A percentile compares a stretch with the other conserved stretches of the same genome.
These are phyloP conservation scores for Rhododendron molle DNA, from an alignment of 148 eudicot genomes.

Conservation along the genomic window DNA sequence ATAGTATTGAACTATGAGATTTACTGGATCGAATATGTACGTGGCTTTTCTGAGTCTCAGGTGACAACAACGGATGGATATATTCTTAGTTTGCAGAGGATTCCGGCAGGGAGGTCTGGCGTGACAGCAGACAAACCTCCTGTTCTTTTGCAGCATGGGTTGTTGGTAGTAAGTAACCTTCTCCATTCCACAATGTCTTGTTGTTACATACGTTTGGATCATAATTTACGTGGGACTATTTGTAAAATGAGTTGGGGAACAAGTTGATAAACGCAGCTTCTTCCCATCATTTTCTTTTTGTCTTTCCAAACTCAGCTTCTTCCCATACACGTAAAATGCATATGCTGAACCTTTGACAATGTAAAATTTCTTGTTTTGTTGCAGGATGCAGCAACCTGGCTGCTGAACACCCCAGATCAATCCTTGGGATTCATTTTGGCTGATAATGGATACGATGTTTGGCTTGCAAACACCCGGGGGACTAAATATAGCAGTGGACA, in stretches of 20 bases:
- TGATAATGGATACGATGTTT: conserved; percentile 56
- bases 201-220: neutral
- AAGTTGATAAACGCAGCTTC: too few relatives aligned
- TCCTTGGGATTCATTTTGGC: conserved; percentile 55
- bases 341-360: too few relatives aligned
- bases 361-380: neutral
- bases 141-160: conserved; percentile 48
- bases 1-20: neutral
- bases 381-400: conserved; percentile 53
- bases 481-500: conserved; percentile 47
- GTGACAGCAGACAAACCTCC: conserved; percentile 20
- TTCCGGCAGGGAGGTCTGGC: conserved; percentile 31
- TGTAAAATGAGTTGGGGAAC: too few relatives aligned
- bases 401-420: conserved; percentile 36
- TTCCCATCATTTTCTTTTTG: too few relatives aligned
- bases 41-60: conserved; percentile 11
- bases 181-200: neutral
- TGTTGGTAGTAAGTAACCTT: conserved; percentile 26
- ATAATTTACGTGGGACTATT: too few relatives aligned
- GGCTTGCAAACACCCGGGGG: conserved; percentile 49
- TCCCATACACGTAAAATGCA: too few relatives aligned
- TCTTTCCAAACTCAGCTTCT: neutral
- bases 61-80: conserved; percentile 46
- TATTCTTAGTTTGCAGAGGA: conserved; percentile 42
- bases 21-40: neutral